Evolutionary conservation across 176 grass and related monocot species (phyloP).

Genomic region (Oryza meridionalis): DNA sequence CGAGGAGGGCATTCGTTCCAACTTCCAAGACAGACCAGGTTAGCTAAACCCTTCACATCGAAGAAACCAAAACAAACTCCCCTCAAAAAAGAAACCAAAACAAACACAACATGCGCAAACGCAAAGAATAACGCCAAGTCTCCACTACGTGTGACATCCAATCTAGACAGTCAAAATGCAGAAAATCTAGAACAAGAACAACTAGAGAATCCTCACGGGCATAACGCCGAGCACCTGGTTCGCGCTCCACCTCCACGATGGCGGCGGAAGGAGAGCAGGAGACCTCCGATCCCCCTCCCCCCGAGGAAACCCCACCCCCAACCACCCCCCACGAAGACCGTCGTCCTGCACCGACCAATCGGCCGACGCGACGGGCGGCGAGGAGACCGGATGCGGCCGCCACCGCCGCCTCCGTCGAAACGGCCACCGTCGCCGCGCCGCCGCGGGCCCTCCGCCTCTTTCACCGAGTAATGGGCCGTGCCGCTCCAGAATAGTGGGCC

Average conservation of each 20-base stretch:
- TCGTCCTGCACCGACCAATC: neutral
- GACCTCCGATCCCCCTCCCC: neutral
- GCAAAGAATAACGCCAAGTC: neutral
- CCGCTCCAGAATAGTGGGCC: neutral
- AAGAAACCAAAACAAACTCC: neutral
- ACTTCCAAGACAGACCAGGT: neutral
- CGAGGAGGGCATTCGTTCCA: neutral
- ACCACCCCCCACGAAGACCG: neutral
- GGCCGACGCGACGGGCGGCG: too few species aligned
- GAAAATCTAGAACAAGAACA: neutral
- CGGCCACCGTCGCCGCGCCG: too few species aligned
- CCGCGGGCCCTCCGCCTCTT: neutral
- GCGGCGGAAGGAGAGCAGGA: accelerated
- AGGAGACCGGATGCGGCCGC: neutral
- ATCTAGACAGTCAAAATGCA: neutral
- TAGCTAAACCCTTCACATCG: neutral
- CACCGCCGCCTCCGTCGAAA: neutral
- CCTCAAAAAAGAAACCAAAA: too few species aligned
- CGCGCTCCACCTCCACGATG: neutral
- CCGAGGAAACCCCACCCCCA: neutral
- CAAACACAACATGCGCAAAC: neutral
- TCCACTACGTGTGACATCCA: neutral
- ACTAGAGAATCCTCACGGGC: neutral
- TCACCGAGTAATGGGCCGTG: neutral
- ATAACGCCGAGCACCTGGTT: slow-evolving; percentile 38